Conservation (phyloP, 805 yeast genomes). For the Candida michaelii region DNA sequence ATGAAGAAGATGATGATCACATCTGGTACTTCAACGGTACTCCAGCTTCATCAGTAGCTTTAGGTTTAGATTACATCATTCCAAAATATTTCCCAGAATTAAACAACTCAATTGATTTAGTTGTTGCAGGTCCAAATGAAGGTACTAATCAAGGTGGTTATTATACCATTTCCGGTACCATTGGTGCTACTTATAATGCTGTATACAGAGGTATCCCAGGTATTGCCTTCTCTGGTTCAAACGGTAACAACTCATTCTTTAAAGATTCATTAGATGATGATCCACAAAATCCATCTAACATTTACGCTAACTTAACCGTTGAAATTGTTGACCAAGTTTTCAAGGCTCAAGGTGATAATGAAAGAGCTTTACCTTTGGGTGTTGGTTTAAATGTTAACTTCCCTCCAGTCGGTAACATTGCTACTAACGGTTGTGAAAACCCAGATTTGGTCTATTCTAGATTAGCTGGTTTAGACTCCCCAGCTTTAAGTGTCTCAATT, state of each 20-base stretch:
- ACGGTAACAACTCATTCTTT: constrained; percentile 49
- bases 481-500: constrained; percentile 32
- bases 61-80: constrained; percentile 47
- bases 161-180: constrained; percentile 49
- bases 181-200: constrained; percentile 50
- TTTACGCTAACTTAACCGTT: constrained; percentile 42
- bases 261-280: constrained; percentile 45
- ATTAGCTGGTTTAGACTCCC: constrained; percentile 42
- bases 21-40: constrained; percentile 59
- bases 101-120: constrained; percentile 46
- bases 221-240: constrained; percentile 53
- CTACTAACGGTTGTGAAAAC: constrained; percentile 38
- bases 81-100: constrained; percentile 41
- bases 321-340: constrained; percentile 41
- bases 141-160: constrained; percentile 46
- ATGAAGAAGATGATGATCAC: constrained; percentile 35
- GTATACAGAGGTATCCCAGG: constrained; percentile 50
- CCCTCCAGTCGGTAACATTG: constrained; percentile 42
- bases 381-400: constrained; percentile 50
- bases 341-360: constrained; percentile 35
- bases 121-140: constrained; percentile 55
- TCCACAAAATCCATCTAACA: constrained; percentile 41
- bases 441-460: constrained; percentile 48
- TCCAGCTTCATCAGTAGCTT: constrained; percentile 52
- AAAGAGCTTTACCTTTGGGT: constrained; percentile 40